Evolutionary conservation across 2,329 filamentous ascomycete genomes (phyloP).

Genomic region (Blastomyces parvus): DNA sequence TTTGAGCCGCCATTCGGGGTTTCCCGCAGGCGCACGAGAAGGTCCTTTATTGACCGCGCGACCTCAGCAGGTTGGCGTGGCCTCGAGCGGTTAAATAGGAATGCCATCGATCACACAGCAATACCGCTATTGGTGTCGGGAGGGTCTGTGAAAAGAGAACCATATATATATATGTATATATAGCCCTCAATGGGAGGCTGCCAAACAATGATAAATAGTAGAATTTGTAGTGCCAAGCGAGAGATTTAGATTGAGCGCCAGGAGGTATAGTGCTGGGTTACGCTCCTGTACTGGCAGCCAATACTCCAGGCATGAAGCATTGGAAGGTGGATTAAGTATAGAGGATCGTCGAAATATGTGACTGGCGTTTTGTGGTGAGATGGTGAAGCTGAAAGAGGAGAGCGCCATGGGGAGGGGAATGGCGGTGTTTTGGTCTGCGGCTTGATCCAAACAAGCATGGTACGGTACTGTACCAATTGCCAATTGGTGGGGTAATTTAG

Average conservation of each 20-base stretch:
- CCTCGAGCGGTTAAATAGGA: slow-evolving; percentile 56
- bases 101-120: slow-evolving; percentile 48
- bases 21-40: slow-evolving; percentile 53
- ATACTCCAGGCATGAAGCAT: background rate
- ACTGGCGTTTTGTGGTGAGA: background rate
- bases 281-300: background rate
- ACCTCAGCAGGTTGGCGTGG: slow-evolving; percentile 55
- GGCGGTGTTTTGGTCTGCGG: background rate
- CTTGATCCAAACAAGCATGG: background rate
- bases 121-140: background rate
- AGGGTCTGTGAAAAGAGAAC: background rate
- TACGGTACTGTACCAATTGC: background rate
- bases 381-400: background rate
- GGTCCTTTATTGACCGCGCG: slow-evolving; percentile 53
- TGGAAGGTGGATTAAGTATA: background rate
- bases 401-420: background rate
- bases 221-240: background rate
- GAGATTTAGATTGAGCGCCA: background rate
- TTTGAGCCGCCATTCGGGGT: slow-evolving; percentile 44
- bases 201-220: background rate
- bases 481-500: background rate
- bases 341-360: background rate
- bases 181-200: background rate
- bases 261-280: background rate
- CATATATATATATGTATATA: slow-evolving; percentile 1